These are phyloP conservation scores for Sindora glabra DNA, from an alignment of 306 rosid species.

Conservation along the genomic window DNA sequence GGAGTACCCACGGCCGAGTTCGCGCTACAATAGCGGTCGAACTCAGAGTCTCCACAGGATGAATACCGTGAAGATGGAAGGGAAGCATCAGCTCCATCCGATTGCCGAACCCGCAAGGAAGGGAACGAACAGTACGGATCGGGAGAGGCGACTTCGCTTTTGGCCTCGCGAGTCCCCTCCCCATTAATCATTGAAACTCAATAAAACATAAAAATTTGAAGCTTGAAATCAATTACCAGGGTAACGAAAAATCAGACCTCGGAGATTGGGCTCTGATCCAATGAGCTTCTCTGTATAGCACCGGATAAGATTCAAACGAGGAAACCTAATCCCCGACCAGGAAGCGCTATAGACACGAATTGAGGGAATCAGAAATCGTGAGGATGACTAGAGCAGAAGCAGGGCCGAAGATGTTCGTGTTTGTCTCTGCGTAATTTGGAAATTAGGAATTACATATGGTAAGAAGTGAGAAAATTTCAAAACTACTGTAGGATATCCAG, in stretches of 20 bases:
- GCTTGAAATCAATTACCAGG: background rate
- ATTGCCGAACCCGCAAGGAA: conserved; percentile 25
- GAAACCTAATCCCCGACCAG: too few relatives aligned
- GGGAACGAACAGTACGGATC: conserved; percentile 39
- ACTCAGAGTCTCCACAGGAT: conserved; percentile 77
- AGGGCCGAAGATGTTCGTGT: too few relatives aligned
- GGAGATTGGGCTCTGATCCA: background rate
- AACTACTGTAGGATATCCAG: too few relatives aligned
- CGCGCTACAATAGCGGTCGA: conserved; percentile 85
- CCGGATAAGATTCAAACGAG: too few relatives aligned
- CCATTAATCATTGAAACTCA: conserved; percentile 31
- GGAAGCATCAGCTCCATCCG: conserved; percentile 21
- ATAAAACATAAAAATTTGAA: background rate
- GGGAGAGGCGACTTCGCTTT: too few relatives aligned
- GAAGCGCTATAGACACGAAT: too few relatives aligned
- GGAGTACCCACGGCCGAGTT: conserved; percentile 85
- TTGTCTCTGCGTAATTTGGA: too few relatives aligned
- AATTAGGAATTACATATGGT: too few relatives aligned
- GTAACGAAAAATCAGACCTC: background rate
- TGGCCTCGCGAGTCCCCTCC: conserved; percentile 28
- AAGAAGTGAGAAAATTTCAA: too few relatives aligned
- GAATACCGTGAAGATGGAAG: conserved; percentile 45
- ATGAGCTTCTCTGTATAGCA: background rate
- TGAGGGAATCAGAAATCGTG: too few relatives aligned
- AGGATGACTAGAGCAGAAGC: too few relatives aligned